Base-by-base conservation (phyloP, 345 rosid genomes). In the Salix dunnii region DNA sequence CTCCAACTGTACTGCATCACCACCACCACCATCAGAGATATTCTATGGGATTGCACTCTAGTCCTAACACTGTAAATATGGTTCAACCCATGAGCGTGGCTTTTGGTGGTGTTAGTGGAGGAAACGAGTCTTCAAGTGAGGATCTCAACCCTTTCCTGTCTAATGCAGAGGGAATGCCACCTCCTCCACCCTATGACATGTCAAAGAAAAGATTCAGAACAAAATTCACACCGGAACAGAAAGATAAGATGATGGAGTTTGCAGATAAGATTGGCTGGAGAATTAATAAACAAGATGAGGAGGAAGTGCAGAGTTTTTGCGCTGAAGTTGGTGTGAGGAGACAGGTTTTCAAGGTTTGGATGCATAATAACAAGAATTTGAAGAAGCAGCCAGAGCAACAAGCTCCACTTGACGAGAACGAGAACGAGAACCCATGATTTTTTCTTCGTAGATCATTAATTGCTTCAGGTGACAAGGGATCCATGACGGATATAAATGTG, bases 251-350 rank as follows among this genome's bases (percentile, higher is more conserved):
- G 97, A 64, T 83, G 91, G 95, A 88, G 71, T 88, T 92, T 11
- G 95, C 97, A 0, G 97, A 89, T 79, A 92, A 88, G 67, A 25
- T 92, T 25, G 97, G 92, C 2, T 91, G 97, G 97, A 85, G 93
- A 81, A 85, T 92, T 68, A 87, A 88, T 51, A 87, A 82, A 74
- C 93, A 87, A 80, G 95, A 92, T 1, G 97, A 88, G 13, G 92
- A 87, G 6, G 89, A 87, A 73, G 84, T 92, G 6, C 84, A 87
- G 46, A 87, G 83, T 67, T 89, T 92, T 75, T 92, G 95, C 13
- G 78, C 76, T 7, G 95, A 90, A 58, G 87, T 81, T 73, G 95
- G 97, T 4, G 88, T 92, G 9, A 88, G 81, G 72, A 89, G 95
- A 77, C 92, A 84, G 72, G 95, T 89, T 23, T 89, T 92, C 81